phyloP scores from a whole-genome alignment of 306 rosid species.

The Quercus cerris region DNA sequence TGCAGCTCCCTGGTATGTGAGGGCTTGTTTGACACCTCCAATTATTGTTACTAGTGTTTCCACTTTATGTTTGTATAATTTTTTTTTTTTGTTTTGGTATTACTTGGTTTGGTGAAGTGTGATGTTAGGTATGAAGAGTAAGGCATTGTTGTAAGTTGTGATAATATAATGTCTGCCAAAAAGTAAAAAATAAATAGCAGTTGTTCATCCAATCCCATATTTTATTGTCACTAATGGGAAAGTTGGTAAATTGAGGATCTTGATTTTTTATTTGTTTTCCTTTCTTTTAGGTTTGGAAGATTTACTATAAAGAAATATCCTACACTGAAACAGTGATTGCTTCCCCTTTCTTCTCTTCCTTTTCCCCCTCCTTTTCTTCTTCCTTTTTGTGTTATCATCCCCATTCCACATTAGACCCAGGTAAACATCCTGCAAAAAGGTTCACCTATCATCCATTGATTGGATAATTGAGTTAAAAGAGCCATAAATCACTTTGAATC shows the following conservation, averaged over 20 bases:
- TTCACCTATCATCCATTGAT: not conserved
- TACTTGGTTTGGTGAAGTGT: not conserved
- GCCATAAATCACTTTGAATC: not conserved
- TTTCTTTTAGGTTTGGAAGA: not conserved
- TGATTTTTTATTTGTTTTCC: too few species aligned
- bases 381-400: not conserved
- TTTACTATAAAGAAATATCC: too few species aligned
- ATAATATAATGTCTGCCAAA: slow-evolving; percentile 14
- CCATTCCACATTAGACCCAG: not conserved
- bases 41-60: slow-evolving; percentile 27
- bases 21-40: slow-evolving; percentile 14
- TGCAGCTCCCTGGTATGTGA: slow-evolving; percentile 21
- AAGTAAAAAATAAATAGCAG: not conserved
- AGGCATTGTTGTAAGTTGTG: slow-evolving; percentile 7
- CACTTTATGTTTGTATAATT: slow-evolving; percentile 20
- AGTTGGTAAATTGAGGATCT: not conserved
- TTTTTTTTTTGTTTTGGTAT: not conserved
- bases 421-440: not conserved
- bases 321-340: not conserved
- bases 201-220: not conserved
- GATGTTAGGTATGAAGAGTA: slow-evolving; percentile 19
- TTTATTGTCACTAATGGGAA: not conserved
- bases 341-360: not conserved
- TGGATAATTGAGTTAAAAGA: not conserved
- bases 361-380: not conserved